Evolutionary conservation across 257 asterid species (phyloP).

Genomic region (Fraxinus americana): DNA sequence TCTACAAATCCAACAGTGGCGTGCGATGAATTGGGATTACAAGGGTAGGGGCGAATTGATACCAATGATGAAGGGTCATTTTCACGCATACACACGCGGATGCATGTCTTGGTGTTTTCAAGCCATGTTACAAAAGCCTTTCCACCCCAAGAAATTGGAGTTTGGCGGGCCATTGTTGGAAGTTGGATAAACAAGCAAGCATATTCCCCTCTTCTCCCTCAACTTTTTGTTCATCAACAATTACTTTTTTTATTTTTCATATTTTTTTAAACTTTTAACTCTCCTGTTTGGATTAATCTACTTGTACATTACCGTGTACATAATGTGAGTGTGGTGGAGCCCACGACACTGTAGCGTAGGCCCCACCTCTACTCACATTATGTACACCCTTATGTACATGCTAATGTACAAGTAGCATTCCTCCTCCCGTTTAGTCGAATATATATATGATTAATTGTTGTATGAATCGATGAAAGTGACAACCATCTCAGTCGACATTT

Average conservation of each 20-base stretch:
- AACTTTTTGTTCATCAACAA: background rate
- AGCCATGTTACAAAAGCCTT: slow-evolving; percentile 38
- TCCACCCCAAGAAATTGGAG: slow-evolving; percentile 39
- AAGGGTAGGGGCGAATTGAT: background rate
- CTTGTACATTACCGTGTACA: no score
- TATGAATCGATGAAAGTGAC: background rate
- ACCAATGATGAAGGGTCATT: slow-evolving; percentile 45
- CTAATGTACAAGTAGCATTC: no score
- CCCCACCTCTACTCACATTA: no score
- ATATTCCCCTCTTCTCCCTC: background rate
- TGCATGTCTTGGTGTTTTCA: slow-evolving; percentile 47
- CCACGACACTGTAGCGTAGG: no score
- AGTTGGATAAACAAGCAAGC: background rate
- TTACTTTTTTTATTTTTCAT: background rate
- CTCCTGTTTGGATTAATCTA: background rate
- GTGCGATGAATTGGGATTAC: background rate
- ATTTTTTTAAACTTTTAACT: background rate
- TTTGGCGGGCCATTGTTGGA: slow-evolving; percentile 38
- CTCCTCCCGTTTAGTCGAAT: no score
- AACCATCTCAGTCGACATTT: no score
- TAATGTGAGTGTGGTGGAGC: no score
- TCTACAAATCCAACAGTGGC: background rate
- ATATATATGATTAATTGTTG: background rate
- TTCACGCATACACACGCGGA: slow-evolving; percentile 42
- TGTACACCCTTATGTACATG: no score